Evolutionary conservation across 2,329 filamentous ascomycete species (phyloP), one percentile per base, ranked within the genome.

Genomic region (Neopestalotiopsis sp.): DNA sequence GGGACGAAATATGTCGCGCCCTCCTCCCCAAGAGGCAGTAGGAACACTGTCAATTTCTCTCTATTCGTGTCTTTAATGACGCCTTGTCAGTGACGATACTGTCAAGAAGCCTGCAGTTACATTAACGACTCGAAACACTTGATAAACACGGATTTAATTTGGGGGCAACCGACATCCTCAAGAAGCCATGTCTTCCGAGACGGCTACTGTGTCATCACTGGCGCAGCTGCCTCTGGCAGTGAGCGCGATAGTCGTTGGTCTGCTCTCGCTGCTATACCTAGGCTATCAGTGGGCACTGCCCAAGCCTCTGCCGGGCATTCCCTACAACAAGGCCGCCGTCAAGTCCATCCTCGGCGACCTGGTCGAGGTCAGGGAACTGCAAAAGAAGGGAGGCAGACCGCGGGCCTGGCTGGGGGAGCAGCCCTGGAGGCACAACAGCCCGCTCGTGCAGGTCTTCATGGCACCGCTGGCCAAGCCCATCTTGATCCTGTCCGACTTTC

Each of bases 381-480:
- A 49, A 45, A 66, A 69, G 68, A 49, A 56, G 14, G 71, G 71
- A n/a, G 68, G 67, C 6, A 56, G 64, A 5, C 65, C 70, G 10
- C 62, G 69, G 7, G 61, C 61, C 17, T 72, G 70, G 70, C 42
- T 71, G 17, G 56, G 40, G 6, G 32, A 65, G 65, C 71, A 70
- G 74, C 32, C 66, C 2, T 61, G 14, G n/a, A 67, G 38, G 49
- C 69, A 70, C 57, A 59, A 70, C 45, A 69, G 67, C 2, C 76
- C 78, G 3, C 68, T 82, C 12, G 68, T 74, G 2, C 80, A 82
- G 42, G 68, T 78, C 38, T 81, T 82, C 57, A 64, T 80, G 3
- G 70, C 72, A 38, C 80, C 79, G 0, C 74, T 80, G 61, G 70
- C 73, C 38, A 72, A 71, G 66, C 79, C 80, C 3, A 74, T 71